phyloP scores from a whole-genome alignment of 306 rosid species.

The cucumber (Cucumis sativus) region Cucumber_9930_V3 NC_026656.2:4548501-4549000 shows the following conservation, averaged over 20 bases:
- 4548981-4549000: background rate
- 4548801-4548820: background rate
- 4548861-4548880: background rate
- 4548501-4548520: slow-evolving; percentile 75
- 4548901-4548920: background rate
- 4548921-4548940: slow-evolving; percentile 5
- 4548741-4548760: slow-evolving; percentile 17
- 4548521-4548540: slow-evolving; percentile 80
- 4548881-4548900: background rate
- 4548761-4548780: slow-evolving; percentile 28
- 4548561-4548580: slow-evolving; percentile 72
- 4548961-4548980: too few species aligned
- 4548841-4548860: background rate
- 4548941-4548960: slow-evolving; percentile 32
- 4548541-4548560: slow-evolving; percentile 81
- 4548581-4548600: slow-evolving; percentile 56
- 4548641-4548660: slow-evolving; percentile 33
- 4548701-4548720: slow-evolving; percentile 44
- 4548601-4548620: slow-evolving; percentile 39
- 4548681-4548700: slow-evolving; percentile 61
- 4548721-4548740: slow-evolving; percentile 12
- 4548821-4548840: background rate
- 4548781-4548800: background rate
- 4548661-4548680: background rate
- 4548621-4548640: background rate